Base-by-base conservation (phyloP, 1,139 yeast genomes). In the Sugiyamaella xylanicola region DNA sequence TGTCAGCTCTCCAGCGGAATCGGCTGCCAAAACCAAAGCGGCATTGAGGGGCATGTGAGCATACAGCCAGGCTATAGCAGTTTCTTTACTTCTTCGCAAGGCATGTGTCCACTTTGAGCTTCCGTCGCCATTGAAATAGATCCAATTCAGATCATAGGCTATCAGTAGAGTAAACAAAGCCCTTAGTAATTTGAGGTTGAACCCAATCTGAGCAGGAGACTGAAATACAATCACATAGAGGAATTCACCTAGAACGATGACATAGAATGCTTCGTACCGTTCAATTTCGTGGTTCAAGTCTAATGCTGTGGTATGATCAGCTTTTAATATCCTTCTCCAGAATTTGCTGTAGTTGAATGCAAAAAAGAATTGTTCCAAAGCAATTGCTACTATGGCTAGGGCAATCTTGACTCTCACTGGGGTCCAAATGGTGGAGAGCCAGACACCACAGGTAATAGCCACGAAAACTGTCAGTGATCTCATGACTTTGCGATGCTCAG, bases 211-310 rank as follows among this genome's bases (percentile, higher is more conserved):
- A 48, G 82, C 72, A 0, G 83, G 79, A 13, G 76, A 73, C 0
- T 69, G 68, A 1, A 84, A 79, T n/a, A 82, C 85, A n/a, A 81
- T 74, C 54, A 79, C 80, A 62, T 79, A 83, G 25, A 84, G 70
- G 61, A 81, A 84, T 61, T 84, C 88, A 25, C 89, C 89, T 62
- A 84, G 75, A 5, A 87, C 87, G 70, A 84, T 83, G 59, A 84
- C 80, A 53, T 77, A 84, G 65, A 84, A 84, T 0, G 83, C 80
- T 1, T 78, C 76, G 63, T 77, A 77, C 56, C 89, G 69, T 65
- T 84, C 89, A 19, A 82, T 86, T 63, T 83, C 87, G 63, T 84
- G 88, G 63, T 84, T 87, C 56, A 85, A 81, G 63, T 83, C 84
- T 57, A 83, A 68, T 0, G 88, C 88, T 0, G 89, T 83, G 4